These are phyloP conservation scores for Xylaria hypoxylon DNA, from an alignment of 2,329 filamentous ascomycete species.

Conservation along the genomic window DNA sequence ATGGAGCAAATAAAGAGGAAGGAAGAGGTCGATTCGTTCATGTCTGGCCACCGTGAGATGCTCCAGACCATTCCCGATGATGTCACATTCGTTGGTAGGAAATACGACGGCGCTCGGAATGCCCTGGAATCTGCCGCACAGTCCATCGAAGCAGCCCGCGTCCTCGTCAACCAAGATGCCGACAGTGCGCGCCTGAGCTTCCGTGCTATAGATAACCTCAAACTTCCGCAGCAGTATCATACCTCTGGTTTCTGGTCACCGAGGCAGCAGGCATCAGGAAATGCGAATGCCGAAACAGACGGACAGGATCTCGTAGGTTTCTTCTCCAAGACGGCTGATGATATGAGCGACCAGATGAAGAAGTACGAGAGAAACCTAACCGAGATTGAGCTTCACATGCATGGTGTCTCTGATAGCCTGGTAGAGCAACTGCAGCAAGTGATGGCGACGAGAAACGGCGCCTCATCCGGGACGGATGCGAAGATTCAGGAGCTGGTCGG, in stretches of 20 bases:
- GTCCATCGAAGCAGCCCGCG: slow-evolving; percentile 57
- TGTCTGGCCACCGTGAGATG: slow-evolving; percentile 67
- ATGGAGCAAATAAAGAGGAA: slow-evolving; percentile 82
- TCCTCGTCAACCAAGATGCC: slow-evolving; percentile 56
- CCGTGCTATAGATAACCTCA: slow-evolving; percentile 60
- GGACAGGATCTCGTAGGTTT: slow-evolving; percentile 72
- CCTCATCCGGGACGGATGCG: slow-evolving; percentile 57
- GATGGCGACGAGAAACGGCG: slow-evolving; percentile 56
- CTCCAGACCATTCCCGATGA: slow-evolving; percentile 62
- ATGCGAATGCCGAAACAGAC: slow-evolving; percentile 59
- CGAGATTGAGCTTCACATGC: slow-evolving; percentile 74
- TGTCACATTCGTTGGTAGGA: slow-evolving; percentile 58
- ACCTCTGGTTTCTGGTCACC: slow-evolving; percentile 58
- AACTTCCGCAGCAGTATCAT: slow-evolving; percentile 63
- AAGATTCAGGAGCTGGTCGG: slow-evolving; percentile 64
- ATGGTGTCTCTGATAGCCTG: slow-evolving; percentile 70
- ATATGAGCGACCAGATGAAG: slow-evolving; percentile 68
- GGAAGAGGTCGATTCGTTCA: slow-evolving; percentile 78
- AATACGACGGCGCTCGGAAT: slow-evolving; percentile 58
- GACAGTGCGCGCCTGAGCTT: slow-evolving; percentile 59
- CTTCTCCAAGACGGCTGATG: slow-evolving; percentile 72
- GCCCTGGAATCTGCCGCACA: slow-evolving; percentile 57
- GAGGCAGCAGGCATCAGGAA: slow-evolving; percentile 55
- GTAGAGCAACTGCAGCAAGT: slow-evolving; percentile 69
- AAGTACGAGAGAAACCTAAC: slow-evolving; percentile 69